Conservation (phyloP, 495 filamentous ascomycete genomes). For the Bombardia bombarda region DNA sequence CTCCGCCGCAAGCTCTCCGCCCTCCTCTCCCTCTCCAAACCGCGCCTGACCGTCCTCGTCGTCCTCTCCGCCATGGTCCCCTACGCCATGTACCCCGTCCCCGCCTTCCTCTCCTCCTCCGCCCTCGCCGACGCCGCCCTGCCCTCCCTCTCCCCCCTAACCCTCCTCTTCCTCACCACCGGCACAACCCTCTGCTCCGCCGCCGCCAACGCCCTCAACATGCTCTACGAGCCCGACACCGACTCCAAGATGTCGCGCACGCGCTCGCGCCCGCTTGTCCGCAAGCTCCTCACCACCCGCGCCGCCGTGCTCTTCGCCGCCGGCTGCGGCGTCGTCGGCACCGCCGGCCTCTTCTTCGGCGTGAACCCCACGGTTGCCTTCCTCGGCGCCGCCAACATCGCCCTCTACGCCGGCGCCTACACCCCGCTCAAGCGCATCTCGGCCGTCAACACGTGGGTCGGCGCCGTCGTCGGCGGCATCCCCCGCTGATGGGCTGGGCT, state of each 20-base stretch:
- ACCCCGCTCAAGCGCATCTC: conserved; percentile 85
- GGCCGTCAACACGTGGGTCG: conserved; percentile 90
- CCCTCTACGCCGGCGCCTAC: conserved; percentile 83
- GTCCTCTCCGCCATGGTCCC: conserved; percentile 85
- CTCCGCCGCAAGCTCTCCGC: conserved; percentile 70
- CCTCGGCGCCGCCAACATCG: conserved; percentile 77
- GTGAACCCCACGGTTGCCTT: conserved; percentile 91
- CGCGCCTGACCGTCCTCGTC: conserved; percentile 84
- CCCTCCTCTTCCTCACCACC: conserved; percentile 82
- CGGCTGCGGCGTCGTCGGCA: conserved; percentile 56
- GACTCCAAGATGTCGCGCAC: conserved; percentile 92
- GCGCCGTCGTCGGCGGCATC: conserved; percentile 86
- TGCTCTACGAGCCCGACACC: conserved; percentile 86
- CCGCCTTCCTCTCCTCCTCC: conserved; percentile 61
- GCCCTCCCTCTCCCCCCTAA: conserved; percentile 81
- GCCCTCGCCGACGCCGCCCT: conserved; percentile 53
- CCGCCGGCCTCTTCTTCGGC: conserved; percentile 68
- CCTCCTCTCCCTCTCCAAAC: conserved; percentile 87
- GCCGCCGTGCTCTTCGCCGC: conserved; percentile 76
- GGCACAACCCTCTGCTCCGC: conserved; percentile 82
- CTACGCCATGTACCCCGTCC: conserved; percentile 88
- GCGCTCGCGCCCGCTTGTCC: conserved; percentile 79
- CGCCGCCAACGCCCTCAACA: conserved; percentile 90
- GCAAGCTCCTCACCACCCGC: conserved; percentile 65
- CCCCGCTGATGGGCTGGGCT: conserved; percentile 97